A percentile compares a stretch with the other conserved stretches of the same genome.
These are phyloP conservation scores for Talaromyces sp. DNA, from an alignment of 2,329 filamentous ascomycete species.

Conservation along the genomic window DNA sequence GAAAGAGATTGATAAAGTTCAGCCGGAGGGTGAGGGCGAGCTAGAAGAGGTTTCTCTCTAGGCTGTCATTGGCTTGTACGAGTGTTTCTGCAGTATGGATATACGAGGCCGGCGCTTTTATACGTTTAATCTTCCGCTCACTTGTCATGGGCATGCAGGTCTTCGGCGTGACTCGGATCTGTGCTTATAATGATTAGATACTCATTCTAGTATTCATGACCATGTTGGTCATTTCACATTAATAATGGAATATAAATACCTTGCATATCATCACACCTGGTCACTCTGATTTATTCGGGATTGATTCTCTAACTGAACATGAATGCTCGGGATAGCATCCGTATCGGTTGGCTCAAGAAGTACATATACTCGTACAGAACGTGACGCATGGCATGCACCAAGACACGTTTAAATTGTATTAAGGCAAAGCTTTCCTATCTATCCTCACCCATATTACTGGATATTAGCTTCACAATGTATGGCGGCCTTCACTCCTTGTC, in stretches of 20 bases:
- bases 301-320: not conserved
- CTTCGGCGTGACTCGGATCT: constrained; percentile 3
- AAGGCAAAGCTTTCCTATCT: too few species aligned
- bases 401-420: too few species aligned
- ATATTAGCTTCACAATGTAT: not conserved
- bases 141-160: constrained; percentile 3
- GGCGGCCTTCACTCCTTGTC: not conserved
- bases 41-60: constrained; percentile 25
- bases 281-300: not conserved
- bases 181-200: constrained; percentile 12
- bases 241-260: not conserved
- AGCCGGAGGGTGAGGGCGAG: constrained; percentile 20
- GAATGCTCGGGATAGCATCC: too few species aligned
- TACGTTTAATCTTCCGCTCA: constrained; percentile 1
- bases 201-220: not conserved
- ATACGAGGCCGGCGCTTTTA: not conserved
- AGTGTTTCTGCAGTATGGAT: not conserved
- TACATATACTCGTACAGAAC: not conserved
- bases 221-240: not conserved
- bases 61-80: not conserved
- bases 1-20: constrained; percentile 12
- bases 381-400: not conserved
- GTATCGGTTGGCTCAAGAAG: too few species aligned
- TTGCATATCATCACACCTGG: not conserved
- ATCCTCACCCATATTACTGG: too few species aligned